phyloP scores from a whole-genome alignment of 208 protist species.

The Acanthamoeba lugdunensis region DNA sequence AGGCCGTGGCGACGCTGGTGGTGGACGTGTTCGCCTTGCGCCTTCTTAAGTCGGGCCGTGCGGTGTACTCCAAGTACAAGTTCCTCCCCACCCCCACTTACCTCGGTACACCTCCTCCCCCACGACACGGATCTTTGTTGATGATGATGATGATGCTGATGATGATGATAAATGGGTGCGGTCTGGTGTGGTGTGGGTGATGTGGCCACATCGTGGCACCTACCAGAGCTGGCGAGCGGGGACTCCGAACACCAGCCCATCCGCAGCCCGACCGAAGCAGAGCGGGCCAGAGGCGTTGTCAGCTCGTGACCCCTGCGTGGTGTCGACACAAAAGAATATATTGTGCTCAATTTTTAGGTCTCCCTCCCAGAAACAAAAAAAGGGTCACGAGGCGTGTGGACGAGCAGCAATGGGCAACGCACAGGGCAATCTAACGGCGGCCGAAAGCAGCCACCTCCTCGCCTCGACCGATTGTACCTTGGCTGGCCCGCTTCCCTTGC shows the following conservation, averaged over 20 bases:
- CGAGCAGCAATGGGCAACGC: not conserved
- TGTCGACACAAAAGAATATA: no score
- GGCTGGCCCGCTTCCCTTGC: not conserved
- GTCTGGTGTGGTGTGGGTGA: no score
- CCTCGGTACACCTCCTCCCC: not conserved
- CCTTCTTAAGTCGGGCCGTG: not conserved
- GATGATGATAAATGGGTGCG: no score
- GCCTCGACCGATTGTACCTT: not conserved
- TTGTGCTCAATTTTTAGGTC: no score
- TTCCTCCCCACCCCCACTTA: not conserved
- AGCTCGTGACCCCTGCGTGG: no score
- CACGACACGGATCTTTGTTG: no score
- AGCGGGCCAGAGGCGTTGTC: not conserved
- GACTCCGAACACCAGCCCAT: no score
- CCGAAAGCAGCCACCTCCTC: slow-evolving; percentile 25
- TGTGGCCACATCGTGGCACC: no score
- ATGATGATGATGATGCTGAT: no score
- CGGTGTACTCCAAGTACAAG: not conserved
- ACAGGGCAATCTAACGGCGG: not conserved
- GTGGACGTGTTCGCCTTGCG: not conserved
- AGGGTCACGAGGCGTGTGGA: not conserved
- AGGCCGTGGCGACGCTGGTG: not conserved
- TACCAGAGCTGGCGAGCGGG: no score
- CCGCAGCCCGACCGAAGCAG: no score
- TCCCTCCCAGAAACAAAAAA: no score